Percentiles rank a stretch among this genome's conserved stretches.
Conservation (phyloP, 2,329 filamentous ascomycete genomes). For the Rutstroemia sp. region DNA sequence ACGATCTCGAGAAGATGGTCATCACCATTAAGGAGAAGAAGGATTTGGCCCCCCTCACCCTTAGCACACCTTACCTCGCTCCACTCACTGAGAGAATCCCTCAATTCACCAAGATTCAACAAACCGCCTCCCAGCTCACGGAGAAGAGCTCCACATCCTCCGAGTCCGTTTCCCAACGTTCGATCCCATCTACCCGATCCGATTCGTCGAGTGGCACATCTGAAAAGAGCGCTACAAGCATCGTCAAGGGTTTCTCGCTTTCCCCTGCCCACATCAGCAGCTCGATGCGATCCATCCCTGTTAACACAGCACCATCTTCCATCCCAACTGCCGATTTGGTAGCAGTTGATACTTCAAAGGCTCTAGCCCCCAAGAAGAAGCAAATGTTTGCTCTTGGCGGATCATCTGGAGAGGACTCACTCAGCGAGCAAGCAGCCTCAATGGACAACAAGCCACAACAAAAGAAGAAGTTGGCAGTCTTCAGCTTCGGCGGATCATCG, state of each 20-base stretch:
- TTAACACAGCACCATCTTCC: slow-evolving; percentile 30
- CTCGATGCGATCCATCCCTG: slow-evolving; percentile 48
- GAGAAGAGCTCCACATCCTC: slow-evolving; percentile 20
- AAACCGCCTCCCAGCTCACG: slow-evolving; percentile 37
- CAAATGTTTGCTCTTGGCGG: slow-evolving; percentile 45
- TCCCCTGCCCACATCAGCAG: slow-evolving; percentile 67
- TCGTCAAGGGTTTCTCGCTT: slow-evolving; percentile 87
- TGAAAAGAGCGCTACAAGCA: slow-evolving; percentile 44
- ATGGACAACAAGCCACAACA: slow-evolving; percentile 20
- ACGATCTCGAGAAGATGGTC: slow-evolving; percentile 90
- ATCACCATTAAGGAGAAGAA: slow-evolving; percentile 82
- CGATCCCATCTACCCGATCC: slow-evolving; percentile 33
- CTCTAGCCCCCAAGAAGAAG: slow-evolving; percentile 57
- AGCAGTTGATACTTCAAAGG: slow-evolving; percentile 40
- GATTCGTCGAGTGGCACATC: slow-evolving; percentile 26
- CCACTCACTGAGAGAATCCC: slow-evolving; percentile 30
- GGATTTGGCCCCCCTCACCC: slow-evolving; percentile 51
- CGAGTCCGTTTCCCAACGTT: slow-evolving; percentile 24
- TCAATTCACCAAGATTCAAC: slow-evolving; percentile 32
- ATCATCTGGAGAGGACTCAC: slow-evolving; percentile 31
- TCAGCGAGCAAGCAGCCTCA: slow-evolving; percentile 27
- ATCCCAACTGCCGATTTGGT: slow-evolving; percentile 46
- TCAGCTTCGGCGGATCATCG: slow-evolving; percentile 72
- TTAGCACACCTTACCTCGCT: slow-evolving; percentile 28
- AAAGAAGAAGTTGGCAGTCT: slow-evolving; percentile 53